Conservation (phyloP, 371 early-diverging fungal species). For the Choanephora cucurbitarum region DNA sequence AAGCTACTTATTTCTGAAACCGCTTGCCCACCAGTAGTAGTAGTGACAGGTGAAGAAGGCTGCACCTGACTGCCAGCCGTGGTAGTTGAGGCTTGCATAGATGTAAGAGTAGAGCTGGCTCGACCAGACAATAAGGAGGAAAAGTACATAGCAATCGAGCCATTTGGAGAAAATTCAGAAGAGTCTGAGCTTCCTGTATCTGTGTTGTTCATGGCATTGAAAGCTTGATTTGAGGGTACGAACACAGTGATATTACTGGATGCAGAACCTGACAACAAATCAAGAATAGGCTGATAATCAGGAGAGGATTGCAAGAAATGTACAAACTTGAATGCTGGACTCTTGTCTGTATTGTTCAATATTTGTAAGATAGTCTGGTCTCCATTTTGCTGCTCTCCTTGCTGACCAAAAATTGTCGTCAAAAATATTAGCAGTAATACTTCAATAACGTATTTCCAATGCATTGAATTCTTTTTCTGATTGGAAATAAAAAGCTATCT, state of each 20-base stretch:
- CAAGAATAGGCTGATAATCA: slow-evolving; percentile 28
- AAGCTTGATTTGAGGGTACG: slow-evolving; percentile 32
- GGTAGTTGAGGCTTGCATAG: not conserved
- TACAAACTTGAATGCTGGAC: slow-evolving; percentile 34
- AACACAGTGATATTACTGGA: slow-evolving; percentile 32
- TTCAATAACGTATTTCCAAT: no score
- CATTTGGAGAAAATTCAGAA: not conserved
- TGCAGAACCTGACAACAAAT: slow-evolving; percentile 27
- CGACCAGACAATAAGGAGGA: not conserved
- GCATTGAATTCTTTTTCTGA: no score
- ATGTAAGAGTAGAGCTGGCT: not conserved
- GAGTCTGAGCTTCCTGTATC: not conserved
- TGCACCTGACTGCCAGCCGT: not conserved
- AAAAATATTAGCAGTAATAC: no score
- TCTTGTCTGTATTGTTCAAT: slow-evolving; percentile 31
- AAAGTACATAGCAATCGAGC: not conserved
- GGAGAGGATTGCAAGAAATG: slow-evolving; percentile 28
- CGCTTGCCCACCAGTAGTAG: not conserved
- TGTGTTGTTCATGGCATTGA: not conserved
- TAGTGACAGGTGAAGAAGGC: not conserved
- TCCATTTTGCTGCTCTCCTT: not conserved
- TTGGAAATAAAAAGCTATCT: no score
- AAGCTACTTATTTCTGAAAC: not conserved
- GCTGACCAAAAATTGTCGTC: not conserved
- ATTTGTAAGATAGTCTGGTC: slow-evolving; percentile 26